phyloP scores from a whole-genome alignment of 2,329 filamentous ascomycete genomes.

The Capronia epimyces region DNA sequence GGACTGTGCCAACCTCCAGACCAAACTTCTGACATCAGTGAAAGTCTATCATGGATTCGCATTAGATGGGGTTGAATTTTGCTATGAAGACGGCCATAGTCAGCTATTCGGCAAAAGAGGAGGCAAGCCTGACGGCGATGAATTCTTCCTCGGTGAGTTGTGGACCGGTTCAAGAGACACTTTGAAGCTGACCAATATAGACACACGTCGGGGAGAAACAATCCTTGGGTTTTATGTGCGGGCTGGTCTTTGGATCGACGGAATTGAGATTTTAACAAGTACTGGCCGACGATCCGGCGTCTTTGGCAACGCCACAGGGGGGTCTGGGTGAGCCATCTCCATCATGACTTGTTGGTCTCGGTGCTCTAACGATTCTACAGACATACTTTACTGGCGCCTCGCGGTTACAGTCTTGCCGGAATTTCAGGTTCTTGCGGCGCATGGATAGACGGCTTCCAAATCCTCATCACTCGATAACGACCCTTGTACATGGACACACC shows the following conservation, averaged over 20 bases:
- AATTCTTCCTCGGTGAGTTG: constrained; percentile 68
- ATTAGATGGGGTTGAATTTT: constrained; percentile 83
- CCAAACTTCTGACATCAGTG: constrained; percentile 68
- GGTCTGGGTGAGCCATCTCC: constrained; percentile 65
- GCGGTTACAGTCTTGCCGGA: constrained; percentile 82
- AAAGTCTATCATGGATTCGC: constrained; percentile 70
- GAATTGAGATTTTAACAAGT: constrained; percentile 82
- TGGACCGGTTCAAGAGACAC: neutral
- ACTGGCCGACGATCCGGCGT: constrained; percentile 77
- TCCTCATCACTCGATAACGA: constrained; percentile 66
- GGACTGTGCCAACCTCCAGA: constrained; percentile 60
- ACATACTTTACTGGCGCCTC: constrained; percentile 79
- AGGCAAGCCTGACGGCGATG: constrained; percentile 62
- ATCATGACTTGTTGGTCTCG: neutral
- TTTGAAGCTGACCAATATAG: constrained; percentile 41
- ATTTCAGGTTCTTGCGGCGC: constrained; percentile 72
- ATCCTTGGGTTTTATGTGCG: constrained; percentile 80
- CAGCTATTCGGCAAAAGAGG: constrained; percentile 82
- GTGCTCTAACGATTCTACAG: constrained; percentile 43
- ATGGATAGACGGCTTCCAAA: constrained; percentile 80
- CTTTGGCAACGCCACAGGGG: constrained; percentile 75
- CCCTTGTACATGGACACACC: constrained; percentile 2
- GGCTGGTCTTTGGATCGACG: constrained; percentile 78
- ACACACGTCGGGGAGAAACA: constrained; percentile 78
- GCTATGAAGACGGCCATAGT: constrained; percentile 78